These are phyloP conservation scores for Apiotrichum veenhuisii DNA, from an alignment of 1,284 basidiomycete genomes.

Conservation along the genomic window DNA sequence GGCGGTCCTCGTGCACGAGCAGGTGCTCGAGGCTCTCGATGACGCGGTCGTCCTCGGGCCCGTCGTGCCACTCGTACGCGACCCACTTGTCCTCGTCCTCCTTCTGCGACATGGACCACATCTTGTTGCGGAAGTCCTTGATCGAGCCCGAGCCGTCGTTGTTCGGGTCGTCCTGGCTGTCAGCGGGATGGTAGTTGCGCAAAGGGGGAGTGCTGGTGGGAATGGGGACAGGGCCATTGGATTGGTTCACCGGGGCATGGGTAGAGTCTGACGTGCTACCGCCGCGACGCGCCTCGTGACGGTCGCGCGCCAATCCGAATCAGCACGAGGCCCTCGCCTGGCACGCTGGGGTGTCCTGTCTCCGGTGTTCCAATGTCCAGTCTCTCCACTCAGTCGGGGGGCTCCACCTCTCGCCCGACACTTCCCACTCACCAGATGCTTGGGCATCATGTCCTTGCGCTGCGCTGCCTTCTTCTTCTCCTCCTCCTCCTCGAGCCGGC, in stretches of 20 bases:
- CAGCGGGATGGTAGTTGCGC: background rate
- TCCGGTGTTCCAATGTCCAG: no score
- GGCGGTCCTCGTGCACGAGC: constrained; percentile 32
- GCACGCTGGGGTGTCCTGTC: no score
- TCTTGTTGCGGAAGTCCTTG: constrained; percentile 48
- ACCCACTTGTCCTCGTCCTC: constrained; percentile 47
- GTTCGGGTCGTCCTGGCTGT: constrained; percentile 32
- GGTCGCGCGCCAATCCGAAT: no score
- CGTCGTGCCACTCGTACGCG: constrained; percentile 40
- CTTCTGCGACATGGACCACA: constrained; percentile 37
- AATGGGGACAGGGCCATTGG: no score
- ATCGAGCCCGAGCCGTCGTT: constrained; percentile 46
- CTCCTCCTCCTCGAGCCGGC: constrained; percentile 29
- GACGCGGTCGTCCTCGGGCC: constrained; percentile 31
- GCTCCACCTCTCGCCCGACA: background rate
- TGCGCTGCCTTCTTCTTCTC: constrained; percentile 23
- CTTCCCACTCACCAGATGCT: constrained; percentile 9
- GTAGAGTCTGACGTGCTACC: no score
- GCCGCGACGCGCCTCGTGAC: no score
- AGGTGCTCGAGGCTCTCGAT: constrained; percentile 29
- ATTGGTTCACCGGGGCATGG: no score
- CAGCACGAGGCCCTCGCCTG: no score
- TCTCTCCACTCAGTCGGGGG: no score
- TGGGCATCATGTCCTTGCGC: constrained; percentile 20
- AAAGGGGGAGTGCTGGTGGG: background rate